A percentile compares a stretch with the other conserved stretches of the same genome.
Evolutionary conservation across 805 yeast genomes (phyloP).

Genomic region (Komagataella populi): DNA sequence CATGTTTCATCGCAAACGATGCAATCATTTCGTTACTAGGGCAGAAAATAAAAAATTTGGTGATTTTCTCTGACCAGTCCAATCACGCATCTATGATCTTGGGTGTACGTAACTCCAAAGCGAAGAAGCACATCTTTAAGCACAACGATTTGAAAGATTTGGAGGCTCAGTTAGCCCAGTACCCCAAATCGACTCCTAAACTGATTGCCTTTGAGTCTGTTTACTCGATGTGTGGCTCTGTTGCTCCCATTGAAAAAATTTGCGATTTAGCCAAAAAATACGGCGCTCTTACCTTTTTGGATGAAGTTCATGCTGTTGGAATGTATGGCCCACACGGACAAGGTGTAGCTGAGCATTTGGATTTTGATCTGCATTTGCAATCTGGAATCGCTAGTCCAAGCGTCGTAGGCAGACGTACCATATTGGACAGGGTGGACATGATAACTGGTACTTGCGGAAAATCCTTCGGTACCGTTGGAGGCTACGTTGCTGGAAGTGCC

Average conservation of each 20-base stretch:
- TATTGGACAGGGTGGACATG: conserved; percentile 86
- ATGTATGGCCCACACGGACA: conserved; percentile 99
- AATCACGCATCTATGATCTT: conserved; percentile 98
- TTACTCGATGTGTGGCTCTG: conserved; percentile 97
- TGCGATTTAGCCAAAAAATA: conserved; percentile 96
- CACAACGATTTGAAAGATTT: conserved; percentile 82
- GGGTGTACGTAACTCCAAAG: conserved; percentile 85
- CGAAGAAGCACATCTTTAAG: conserved; percentile 78
- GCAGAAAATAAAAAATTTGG: conserved; percentile 77
- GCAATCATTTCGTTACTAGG: conserved; percentile 88
- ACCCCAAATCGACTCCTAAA: conserved; percentile 84
- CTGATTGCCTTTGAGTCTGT: conserved; percentile 95
- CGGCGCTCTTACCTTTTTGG: conserved; percentile 93
- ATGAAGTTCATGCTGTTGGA: conserved; percentile 98
- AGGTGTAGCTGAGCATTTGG: conserved; percentile 95
- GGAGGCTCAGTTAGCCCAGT: conserved; percentile 62
- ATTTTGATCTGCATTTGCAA: conserved; percentile 69
- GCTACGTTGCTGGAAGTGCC: conserved; percentile 85
- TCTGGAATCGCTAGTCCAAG: conserved; percentile 47
- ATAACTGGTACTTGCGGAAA: conserved; percentile 97
- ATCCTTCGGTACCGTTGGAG: conserved; percentile 95
- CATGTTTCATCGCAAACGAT: conserved; percentile 95
- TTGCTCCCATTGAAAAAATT: conserved; percentile 83
- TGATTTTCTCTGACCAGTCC: conserved; percentile 82
- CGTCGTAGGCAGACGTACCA: conserved; percentile 27